Evolutionary conservation across 2,329 filamentous ascomycete genomes (phyloP), one percentile per base, ranked within the genome.

Genomic region (Rutstroemia sp.): DNA sequence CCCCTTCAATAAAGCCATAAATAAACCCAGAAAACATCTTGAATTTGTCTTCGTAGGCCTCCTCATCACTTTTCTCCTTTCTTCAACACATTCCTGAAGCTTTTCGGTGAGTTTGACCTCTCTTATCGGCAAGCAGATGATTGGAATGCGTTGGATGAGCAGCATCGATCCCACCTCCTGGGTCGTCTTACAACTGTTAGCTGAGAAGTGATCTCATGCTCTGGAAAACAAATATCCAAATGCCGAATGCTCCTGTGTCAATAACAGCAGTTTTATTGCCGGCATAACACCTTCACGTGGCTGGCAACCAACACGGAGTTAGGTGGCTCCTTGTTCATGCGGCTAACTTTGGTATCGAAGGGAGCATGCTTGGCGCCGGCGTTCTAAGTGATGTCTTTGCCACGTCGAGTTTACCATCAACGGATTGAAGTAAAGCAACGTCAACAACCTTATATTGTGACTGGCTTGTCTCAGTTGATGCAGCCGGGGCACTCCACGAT

Each of bases 91-190:
- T 80, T 80, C 75, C 44, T 78, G 70, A 34, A 67, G 70, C 4
- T 50, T 36, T 1, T 44, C 55, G 0, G 73, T 72, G 1, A 82
- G 62, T 2, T 67, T 54, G 1, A 72, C 67, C 60, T 82, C 78
- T 1, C 74, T 69, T 78, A 86, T 83, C 0, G 83, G 83, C 0
- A 85, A 64, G 12, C 76, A 78, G 12, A 79, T 73, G 56, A 82
- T 83, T 0, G 82, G 79, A 2, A 78, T 84, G 17, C 82, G 73
- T 58, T 84, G 76, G 63, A 19, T 69, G n/a, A 66, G 65, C 54
- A 72, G 75, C 4, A 71, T 73, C 9, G 68, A 17, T 62, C 70
- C 45, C 68, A 64, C 46, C 44, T 65, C 64, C 48, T 67, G 64
- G 10, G 62, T 61, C 8, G 51, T 57, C 36, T 42, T 14, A 5